Conservation (phyloP, 1,139 yeast species). For the Yamadazyma spencermartinsiae region DNA sequence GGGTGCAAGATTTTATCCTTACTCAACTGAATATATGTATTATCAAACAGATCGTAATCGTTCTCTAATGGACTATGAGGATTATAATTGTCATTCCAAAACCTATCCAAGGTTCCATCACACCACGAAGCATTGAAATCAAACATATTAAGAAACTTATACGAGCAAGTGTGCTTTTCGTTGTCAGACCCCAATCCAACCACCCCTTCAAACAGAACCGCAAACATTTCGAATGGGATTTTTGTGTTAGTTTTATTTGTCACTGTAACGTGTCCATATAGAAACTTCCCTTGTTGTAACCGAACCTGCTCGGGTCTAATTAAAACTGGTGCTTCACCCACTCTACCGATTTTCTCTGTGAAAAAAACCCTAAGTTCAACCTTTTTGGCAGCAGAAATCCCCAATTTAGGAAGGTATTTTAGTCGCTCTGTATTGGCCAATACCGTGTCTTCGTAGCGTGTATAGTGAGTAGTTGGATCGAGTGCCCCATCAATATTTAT, state of each 20-base stretch:
- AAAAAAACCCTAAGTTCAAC: slow-evolving; percentile 29
- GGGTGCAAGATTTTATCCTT: slow-evolving; percentile 31
- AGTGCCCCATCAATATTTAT: neutral
- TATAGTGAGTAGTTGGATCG: slow-evolving; percentile 13
- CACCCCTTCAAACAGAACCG: slow-evolving; percentile 34
- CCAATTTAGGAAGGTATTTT: slow-evolving; percentile 31
- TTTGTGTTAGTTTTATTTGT: slow-evolving; percentile 27
- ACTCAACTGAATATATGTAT: slow-evolving; percentile 28
- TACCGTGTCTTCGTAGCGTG: slow-evolving; percentile 27
- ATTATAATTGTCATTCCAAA: slow-evolving; percentile 27
- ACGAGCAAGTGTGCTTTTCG: slow-evolving; percentile 10
- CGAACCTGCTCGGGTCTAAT: slow-evolving; percentile 30
- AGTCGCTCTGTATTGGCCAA: slow-evolving; percentile 39
- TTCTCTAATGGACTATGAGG: slow-evolving; percentile 17
- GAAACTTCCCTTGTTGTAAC: slow-evolving; percentile 35
- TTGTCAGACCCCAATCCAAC: slow-evolving; percentile 13
- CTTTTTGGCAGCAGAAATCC: slow-evolving; percentile 28
- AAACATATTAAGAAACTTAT: slow-evolving; percentile 37
- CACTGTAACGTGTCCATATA: slow-evolving; percentile 37
- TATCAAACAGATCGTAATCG: slow-evolving; percentile 33
- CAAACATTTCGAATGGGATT: slow-evolving; percentile 41
- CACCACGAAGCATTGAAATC: slow-evolving; percentile 46
- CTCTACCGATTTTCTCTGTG: slow-evolving; percentile 32
- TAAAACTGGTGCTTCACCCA: slow-evolving; percentile 30
- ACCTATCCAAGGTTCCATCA: slow-evolving; percentile 35